Percentiles rank a stretch among this genome's conserved stretches.
Conservation (phyloP, 257 asterid species). For the Fraxinus anomala region DNA sequence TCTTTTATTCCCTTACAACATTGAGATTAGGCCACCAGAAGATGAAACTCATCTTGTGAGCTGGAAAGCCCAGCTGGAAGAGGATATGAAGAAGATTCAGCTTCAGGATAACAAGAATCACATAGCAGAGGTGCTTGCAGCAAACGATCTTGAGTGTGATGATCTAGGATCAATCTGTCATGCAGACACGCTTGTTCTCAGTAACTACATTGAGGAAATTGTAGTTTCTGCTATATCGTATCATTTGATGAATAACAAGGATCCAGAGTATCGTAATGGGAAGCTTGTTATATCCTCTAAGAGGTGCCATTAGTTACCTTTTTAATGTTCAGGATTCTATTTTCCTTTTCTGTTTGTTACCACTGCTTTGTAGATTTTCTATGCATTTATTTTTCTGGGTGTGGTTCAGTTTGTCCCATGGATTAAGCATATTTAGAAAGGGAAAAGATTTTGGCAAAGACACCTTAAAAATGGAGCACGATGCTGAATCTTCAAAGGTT, state of each 20-base stretch:
- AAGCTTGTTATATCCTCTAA: slow-evolving; percentile 87
- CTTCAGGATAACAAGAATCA: slow-evolving; percentile 85
- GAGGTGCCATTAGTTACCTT: slow-evolving; percentile 47
- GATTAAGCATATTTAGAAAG: slow-evolving; percentile 81
- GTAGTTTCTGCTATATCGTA: slow-evolving; percentile 82
- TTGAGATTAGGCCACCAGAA: slow-evolving; percentile 84
- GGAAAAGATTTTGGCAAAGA: slow-evolving; percentile 67
- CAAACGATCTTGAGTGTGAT: slow-evolving; percentile 88
- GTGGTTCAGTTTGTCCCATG: slow-evolving; percentile 67
- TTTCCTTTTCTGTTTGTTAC: background rate
- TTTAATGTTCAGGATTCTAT: slow-evolving; percentile 1
- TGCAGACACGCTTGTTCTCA: slow-evolving; percentile 64
- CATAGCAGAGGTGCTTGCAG: slow-evolving; percentile 89
- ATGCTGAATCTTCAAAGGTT: slow-evolving; percentile 76
- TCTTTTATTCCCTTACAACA: slow-evolving; percentile 75
- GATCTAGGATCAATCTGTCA: slow-evolving; percentile 82
- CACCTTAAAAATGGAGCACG: slow-evolving; percentile 70
- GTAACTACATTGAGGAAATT: slow-evolving; percentile 79
- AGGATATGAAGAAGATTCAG: slow-evolving; percentile 79
- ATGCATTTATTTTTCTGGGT: too few relatives aligned
- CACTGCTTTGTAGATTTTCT: too few relatives aligned
- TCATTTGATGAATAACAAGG: slow-evolving; percentile 71
- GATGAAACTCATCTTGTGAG: slow-evolving; percentile 68
- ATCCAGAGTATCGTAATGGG: slow-evolving; percentile 92
- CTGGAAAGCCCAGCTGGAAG: slow-evolving; percentile 94